Conservation (phyloP, 2,329 filamentous ascomycete species). For the Lachnellula hyalina region DNA sequence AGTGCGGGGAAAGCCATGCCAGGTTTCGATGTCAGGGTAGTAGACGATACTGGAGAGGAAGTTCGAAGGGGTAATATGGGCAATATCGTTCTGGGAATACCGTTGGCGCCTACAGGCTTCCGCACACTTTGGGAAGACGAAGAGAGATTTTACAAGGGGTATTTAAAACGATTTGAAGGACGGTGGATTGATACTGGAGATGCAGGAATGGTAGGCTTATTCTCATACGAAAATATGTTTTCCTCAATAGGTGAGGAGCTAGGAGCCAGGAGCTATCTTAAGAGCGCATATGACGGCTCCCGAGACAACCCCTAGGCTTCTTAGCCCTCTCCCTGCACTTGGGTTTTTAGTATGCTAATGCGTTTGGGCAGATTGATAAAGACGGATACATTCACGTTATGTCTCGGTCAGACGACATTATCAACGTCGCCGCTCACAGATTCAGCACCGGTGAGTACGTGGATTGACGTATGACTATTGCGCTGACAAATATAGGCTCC, state of each 20-base stretch:
- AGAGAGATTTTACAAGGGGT: constrained; percentile 78
- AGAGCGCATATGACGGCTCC: no score
- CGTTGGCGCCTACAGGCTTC: constrained; percentile 80
- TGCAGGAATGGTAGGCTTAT: constrained; percentile 55
- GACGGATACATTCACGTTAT: constrained; percentile 64
- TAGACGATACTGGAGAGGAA: constrained; percentile 74
- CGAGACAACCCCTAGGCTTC: no score
- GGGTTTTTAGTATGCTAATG: no score
- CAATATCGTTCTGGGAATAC: constrained; percentile 81
- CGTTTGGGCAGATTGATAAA: constrained; percentile 51
- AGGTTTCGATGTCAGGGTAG: constrained; percentile 80
- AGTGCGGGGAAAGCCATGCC: constrained; percentile 89
- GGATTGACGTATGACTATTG: background rate
- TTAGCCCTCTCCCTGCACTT: no score
- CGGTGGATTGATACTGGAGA: constrained; percentile 90
- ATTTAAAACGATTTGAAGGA: constrained; percentile 74
- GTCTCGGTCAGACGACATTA: constrained; percentile 72
- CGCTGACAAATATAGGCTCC: constrained; percentile 47
- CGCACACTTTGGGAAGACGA: constrained; percentile 83
- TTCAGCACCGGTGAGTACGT: constrained; percentile 69
- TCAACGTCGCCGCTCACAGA: constrained; percentile 92
- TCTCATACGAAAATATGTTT: no score
- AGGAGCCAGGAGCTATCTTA: no score
- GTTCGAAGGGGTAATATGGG: constrained; percentile 73
- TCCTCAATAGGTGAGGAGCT: no score